These are phyloP conservation scores for Lactarius akahatsu DNA, from an alignment of 768 basidiomycete species.

Conservation along the genomic window DNA sequence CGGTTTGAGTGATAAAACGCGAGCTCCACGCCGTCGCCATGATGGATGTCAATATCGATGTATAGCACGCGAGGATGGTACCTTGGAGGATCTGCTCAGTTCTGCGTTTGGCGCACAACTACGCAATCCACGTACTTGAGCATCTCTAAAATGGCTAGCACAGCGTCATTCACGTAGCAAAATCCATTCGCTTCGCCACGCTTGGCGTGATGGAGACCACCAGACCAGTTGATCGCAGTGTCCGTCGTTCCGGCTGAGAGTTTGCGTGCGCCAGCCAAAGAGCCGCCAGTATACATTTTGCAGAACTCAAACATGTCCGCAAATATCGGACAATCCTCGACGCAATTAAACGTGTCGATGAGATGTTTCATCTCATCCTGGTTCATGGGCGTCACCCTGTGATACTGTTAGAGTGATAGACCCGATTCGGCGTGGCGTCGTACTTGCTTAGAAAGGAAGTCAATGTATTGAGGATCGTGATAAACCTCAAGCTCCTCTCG, in stretches of 20 bases:
- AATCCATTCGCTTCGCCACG: conserved; percentile 97
- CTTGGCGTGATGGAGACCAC: conserved; percentile 97
- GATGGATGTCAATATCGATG: conserved; percentile 99
- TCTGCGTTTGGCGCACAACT: background rate
- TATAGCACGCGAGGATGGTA: conserved; percentile 93
- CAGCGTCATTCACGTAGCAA: conserved; percentile 97
- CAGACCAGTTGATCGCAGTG: conserved; percentile 99
- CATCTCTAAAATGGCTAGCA: conserved; percentile 90
- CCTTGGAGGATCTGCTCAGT: conserved; percentile 42
- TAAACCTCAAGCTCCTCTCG: conserved; percentile 86
- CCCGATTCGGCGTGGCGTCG: background rate
- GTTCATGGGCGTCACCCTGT: conserved; percentile 81
- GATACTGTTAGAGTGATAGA: conserved; percentile 8
- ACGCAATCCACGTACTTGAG: conserved; percentile 41
- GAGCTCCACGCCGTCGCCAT: conserved; percentile 97
- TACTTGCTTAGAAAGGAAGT: conserved; percentile 85
- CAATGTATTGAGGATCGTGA: conserved; percentile 94
- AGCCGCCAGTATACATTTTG: conserved; percentile 89
- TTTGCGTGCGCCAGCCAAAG: conserved; percentile 87
- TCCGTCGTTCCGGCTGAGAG: conserved; percentile 83
- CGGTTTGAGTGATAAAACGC: conserved; percentile 97
- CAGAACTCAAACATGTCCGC: conserved; percentile 94
- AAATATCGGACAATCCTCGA: conserved; percentile 97
- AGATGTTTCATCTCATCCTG: conserved; percentile 66
- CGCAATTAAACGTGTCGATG: conserved; percentile 89